Evolutionary conservation across 2,329 filamentous ascomycete genomes (phyloP), one percentile per base, ranked within the genome.

Genomic region (Polytolypa hystricis): DNA sequence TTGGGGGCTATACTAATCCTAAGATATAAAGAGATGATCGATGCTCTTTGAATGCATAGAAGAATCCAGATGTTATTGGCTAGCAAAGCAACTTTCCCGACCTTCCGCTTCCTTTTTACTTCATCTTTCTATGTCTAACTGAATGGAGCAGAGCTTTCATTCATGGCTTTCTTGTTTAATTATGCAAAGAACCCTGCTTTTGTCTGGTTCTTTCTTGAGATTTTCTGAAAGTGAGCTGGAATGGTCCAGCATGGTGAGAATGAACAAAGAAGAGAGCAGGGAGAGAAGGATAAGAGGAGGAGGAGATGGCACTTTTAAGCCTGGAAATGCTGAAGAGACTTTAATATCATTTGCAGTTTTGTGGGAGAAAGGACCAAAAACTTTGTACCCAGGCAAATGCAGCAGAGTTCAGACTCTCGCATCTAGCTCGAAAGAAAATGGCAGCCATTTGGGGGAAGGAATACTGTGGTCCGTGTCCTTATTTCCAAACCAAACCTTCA

Each of bases 381-480:
- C 23, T 29, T 18, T 12, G 6, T 29, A 26, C n/a, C 2, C 15
- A 23, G 33, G 12, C 11, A 36, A 19, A 26, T n/a, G 1, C 15
- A 23, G 33, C 20, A 19, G 19, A 19, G 17, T 18, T 28, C 16
- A 29, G 10, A 11, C 17, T 2, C 33, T 29, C 25, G 12, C 33
- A 12, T 23, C 35, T 7, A 23, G 17, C 28, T 36, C 29, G 14
- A 38, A 32, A 18, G 17, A 18, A 38, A 38, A 38, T 38, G 35
- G 35, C 35, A 38, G 35, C 29, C 16, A 33, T 38, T 38, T 38
- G 29, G 35, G 34, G 18, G 19, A 38, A 38, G 12, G 35, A 38
- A 38, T 27, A 33, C 14, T 15, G 10, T 38, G 20, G 19, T 32
- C 29, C 29, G 17, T n/a, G 27, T 38, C 12, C 3, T 5, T 19